Evolutionary conservation across 495 filamentous ascomycete genomes (phyloP).

Genomic region (Penicillium waksmanii): DNA sequence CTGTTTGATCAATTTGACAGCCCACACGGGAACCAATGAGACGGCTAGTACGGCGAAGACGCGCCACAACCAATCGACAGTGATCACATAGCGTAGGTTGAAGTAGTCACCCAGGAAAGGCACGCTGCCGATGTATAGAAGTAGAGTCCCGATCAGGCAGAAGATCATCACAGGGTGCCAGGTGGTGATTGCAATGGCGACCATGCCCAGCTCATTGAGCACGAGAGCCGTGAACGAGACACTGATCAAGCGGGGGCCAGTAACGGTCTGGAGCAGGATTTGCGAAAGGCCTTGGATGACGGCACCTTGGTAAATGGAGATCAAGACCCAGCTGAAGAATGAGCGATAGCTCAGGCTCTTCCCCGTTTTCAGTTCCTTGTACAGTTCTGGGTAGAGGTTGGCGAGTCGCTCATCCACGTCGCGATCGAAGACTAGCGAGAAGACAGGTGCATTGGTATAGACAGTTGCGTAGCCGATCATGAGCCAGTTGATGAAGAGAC

Average conservation of each 20-base stretch:
- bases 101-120: slow-evolving; percentile 91
- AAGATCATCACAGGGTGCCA: slow-evolving; percentile 96
- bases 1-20: slow-evolving; percentile 78
- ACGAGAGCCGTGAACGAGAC: slow-evolving; percentile 92
- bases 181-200: slow-evolving; percentile 91
- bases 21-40: slow-evolving; percentile 82
- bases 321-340: slow-evolving; percentile 96
- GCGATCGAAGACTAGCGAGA: slow-evolving; percentile 93
- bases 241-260: slow-evolving; percentile 75
- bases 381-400: slow-evolving; percentile 95
- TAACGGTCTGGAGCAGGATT: slow-evolving; percentile 74
- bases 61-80: slow-evolving; percentile 84
- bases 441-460: slow-evolving; percentile 93
- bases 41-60: slow-evolving; percentile 78
- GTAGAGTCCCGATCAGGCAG: slow-evolving; percentile 75
- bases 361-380: slow-evolving; percentile 90
- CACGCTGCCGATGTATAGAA: slow-evolving; percentile 78
- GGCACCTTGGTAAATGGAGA: slow-evolving; percentile 92
- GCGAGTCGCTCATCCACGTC: slow-evolving; percentile 93
- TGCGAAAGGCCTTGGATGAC: slow-evolving; percentile 93
- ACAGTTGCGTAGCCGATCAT: slow-evolving; percentile 96
- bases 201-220: slow-evolving; percentile 95
- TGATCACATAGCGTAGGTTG: slow-evolving; percentile 79
- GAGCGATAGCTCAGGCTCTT: slow-evolving; percentile 85
- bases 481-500: slow-evolving; percentile 95